phyloP scores from a whole-genome alignment of 257 asterid species.

The Leptodermis oblonga region DNA sequence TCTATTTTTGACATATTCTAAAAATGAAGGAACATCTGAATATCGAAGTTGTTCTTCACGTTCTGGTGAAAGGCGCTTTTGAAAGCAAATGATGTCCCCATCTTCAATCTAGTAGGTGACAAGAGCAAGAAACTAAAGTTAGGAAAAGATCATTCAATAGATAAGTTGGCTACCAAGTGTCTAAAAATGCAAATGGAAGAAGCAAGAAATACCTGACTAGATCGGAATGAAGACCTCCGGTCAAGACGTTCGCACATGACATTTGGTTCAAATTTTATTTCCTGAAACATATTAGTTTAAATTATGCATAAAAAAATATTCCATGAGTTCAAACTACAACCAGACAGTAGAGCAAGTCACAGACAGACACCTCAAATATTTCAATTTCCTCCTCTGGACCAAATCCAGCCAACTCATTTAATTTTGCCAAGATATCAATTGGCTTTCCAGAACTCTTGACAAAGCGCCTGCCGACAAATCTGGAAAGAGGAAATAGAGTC shows the following conservation, averaged over 20 bases:
- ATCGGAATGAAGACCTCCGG: conserved; percentile 63
- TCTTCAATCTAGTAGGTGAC: conserved; percentile 67
- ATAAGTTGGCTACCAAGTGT: not conserved
- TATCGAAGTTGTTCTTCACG: conserved; percentile 60
- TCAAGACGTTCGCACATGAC: conserved; percentile 97
- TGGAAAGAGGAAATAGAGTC: conserved; percentile 28
- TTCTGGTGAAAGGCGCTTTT: conserved; percentile 57
- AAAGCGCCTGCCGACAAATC: conserved; percentile 81
- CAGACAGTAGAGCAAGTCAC: not conserved
- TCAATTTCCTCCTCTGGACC: conserved; percentile 87
- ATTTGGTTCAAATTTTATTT: conserved; percentile 85
- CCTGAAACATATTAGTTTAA: conserved; percentile 35
- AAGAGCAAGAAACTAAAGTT: not conserved
- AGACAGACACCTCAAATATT: conserved; percentile 71
- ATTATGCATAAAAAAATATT: not conserved
- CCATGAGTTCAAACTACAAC: not conserved
- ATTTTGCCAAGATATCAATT: conserved; percentile 53
- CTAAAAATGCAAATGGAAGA: not conserved
- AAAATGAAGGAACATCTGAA: conserved; percentile 77
- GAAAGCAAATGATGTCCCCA: conserved; percentile 97
- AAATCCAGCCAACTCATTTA: conserved; percentile 91
- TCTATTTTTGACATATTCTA: conserved; percentile 93
- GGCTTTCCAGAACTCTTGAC: conserved; percentile 77
- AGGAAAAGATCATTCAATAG: not conserved
- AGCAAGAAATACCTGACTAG: conserved; percentile 58